Evolutionary conservation across 768 basidiomycete species (phyloP), one percentile per base, ranked within the genome.

Genomic region (Mycena kentingensis): DNA sequence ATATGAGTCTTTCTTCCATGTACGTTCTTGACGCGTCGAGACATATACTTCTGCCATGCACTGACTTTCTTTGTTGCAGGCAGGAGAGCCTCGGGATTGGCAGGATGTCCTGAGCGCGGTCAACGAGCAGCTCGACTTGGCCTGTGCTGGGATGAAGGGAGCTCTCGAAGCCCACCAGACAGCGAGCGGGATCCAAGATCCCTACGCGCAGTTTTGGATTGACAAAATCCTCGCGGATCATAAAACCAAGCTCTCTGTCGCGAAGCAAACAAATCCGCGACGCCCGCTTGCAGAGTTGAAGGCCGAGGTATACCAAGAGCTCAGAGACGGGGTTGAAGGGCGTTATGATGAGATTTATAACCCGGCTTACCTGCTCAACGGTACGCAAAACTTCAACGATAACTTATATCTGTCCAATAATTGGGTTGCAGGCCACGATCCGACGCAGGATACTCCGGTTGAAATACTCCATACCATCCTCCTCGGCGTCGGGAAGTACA

Each of bases 391-490:
- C n/a, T n/a, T n/a, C n/a, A n/a, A n/a, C n/a, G n/a, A n/a, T n/a
- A n/a, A n/a, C n/a, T n/a, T n/a, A n/a, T 11, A 22, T 42, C 37
- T n/a, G 37, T 15, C 37, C 13, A 19, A n/a, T 31, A 3, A 28
- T 21, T 28, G 24, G 19, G 35, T 28, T n/a, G 51, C 51, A 69
- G 71, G 67, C 0, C 65, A 66, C 31, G 69, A 75, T 58, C 54
- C 60, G 11, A 34, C 65, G 4, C 22, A 60, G 36, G 69, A 75
- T 60, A 74, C 72, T 0, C 71, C 76, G 0, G 63, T 76, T 5
- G 76, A 80, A 63, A 64, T 78, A 6, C 68, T 80, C 1, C 77
- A 80, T 51, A 76, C 74, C 1, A 64, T 74, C 26, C 63, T 78
- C 0, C 69, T 79, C 7, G 77, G 77, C 0, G 46, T 73, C 19